These are phyloP conservation scores for Colletotrichum neosansevieriae DNA, from an alignment of 2,329 filamentous ascomycete species.

Conservation along the genomic window DNA sequence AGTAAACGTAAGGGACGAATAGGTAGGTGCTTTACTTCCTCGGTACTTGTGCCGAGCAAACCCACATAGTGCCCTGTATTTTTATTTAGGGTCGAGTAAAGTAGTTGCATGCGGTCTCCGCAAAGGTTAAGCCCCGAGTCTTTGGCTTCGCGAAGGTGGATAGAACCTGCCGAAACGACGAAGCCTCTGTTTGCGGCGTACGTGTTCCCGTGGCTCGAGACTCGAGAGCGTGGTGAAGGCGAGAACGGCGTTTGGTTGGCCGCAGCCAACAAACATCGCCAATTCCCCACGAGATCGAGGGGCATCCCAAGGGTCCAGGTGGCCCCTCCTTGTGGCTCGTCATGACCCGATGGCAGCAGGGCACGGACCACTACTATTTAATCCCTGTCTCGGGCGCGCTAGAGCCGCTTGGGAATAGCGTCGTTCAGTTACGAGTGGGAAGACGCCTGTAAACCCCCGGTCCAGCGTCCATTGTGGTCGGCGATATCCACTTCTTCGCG, in stretches of 20 bases:
- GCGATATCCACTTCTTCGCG: constrained; percentile 28
- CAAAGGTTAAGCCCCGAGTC: constrained; percentile 12
- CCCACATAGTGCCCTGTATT: background rate
- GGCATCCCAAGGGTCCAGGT: constrained; percentile 32
- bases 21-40: background rate
- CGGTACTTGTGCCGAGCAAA: constrained; percentile 18
- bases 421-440: constrained; percentile 17
- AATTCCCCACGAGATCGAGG: constrained; percentile 42
- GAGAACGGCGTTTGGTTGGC: constrained; percentile 37
- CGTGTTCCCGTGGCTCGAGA: background rate
- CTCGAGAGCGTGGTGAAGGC: constrained; percentile 19
- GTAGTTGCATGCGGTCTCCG: constrained; percentile 29
- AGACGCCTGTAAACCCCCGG: constrained; percentile 26
- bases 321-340: constrained; percentile 40
- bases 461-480: constrained; percentile 11
- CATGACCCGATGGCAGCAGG: constrained; percentile 30
- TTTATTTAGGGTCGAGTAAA: background rate
- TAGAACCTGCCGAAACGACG: constrained; percentile 23
- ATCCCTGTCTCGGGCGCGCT: background rate
- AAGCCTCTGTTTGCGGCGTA: constrained; percentile 30
- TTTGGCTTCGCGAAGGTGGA: constrained; percentile 22
- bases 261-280: constrained; percentile 30
- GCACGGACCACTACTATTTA: constrained; percentile 18
- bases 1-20: background rate
- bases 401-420: constrained; percentile 22